Conservation (phyloP, 2,329 filamentous ascomycete species). For the Epichloe brachyelytri region DNA sequence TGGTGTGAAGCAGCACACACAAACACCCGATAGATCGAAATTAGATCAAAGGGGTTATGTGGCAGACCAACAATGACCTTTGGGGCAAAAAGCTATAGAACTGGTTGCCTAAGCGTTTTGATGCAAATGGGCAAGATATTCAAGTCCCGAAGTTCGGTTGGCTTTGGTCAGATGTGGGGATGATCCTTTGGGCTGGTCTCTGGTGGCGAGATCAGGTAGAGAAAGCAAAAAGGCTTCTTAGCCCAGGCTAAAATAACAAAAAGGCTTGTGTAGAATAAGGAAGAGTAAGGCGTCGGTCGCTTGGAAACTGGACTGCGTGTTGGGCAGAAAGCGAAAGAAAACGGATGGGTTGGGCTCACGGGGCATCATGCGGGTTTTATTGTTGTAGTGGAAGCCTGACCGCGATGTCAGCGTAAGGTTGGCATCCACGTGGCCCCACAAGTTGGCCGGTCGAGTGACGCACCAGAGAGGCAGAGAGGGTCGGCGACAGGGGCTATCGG, state of each 20-base stretch:
- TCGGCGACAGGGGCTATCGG: constrained; percentile 7
- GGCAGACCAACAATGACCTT: not conserved
- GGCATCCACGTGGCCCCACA: constrained; percentile 12
- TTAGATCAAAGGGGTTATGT: constrained; percentile 3
- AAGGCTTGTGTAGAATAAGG: constrained; percentile 8
- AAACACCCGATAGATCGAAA: constrained; percentile 3
- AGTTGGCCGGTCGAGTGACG: constrained; percentile 8
- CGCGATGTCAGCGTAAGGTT: constrained; percentile 8
- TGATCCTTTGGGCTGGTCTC: constrained; percentile 9
- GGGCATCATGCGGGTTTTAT: constrained; percentile 40
- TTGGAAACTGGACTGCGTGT: constrained; percentile 12
- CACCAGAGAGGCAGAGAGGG: constrained; percentile 7
- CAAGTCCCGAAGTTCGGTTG: constrained; percentile 12
- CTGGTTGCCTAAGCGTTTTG: constrained; percentile 6
- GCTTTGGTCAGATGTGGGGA: constrained; percentile 1
- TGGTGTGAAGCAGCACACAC: constrained; percentile 1
- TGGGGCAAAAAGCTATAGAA: constrained; percentile 10
- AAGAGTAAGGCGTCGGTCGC: constrained; percentile 10
- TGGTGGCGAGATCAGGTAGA: constrained; percentile 10
- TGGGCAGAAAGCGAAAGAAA: constrained; percentile 24
- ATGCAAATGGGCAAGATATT: constrained; percentile 16
- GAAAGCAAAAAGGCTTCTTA: constrained; percentile 6
- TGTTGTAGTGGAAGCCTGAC: constrained; percentile 19
- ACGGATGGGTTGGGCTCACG: constrained; percentile 25
- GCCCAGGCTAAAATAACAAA: constrained; percentile 9